Conservation (phyloP, 805 yeast species). For the Metschnikowia baotianmanensis region DNA sequence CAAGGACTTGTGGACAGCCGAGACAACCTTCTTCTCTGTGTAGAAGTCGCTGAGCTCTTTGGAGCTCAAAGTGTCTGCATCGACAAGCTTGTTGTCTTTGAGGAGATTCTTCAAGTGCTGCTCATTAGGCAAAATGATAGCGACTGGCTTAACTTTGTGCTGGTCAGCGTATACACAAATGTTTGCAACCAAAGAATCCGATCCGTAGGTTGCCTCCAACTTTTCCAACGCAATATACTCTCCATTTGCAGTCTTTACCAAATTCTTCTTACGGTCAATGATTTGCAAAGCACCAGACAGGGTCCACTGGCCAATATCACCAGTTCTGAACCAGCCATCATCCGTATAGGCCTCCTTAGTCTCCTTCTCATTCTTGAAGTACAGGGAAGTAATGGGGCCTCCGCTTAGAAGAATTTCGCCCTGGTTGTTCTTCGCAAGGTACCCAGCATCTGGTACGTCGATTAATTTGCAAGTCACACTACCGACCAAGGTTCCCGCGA, state of each 20-base stretch:
- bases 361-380: slow-evolving; percentile 80
- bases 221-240: slow-evolving; percentile 97
- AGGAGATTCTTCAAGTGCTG: slow-evolving; percentile 53
- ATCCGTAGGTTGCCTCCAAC: slow-evolving; percentile 86
- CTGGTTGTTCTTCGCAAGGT: slow-evolving; percentile 83
- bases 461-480: slow-evolving; percentile 83
- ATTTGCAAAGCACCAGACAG: slow-evolving; percentile 72
- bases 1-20: slow-evolving; percentile 56
- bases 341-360: slow-evolving; percentile 73
- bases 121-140: slow-evolving; percentile 82
- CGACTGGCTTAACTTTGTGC: slow-evolving; percentile 85
- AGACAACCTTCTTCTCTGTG: slow-evolving; percentile 53
- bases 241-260: slow-evolving; percentile 94
- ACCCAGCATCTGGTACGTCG: slow-evolving; percentile 90
- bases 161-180: slow-evolving; percentile 93
- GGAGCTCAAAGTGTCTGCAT: slow-evolving; percentile 46
- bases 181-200: slow-evolving; percentile 72
- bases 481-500: slow-evolving; percentile 81
- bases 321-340: slow-evolving; percentile 94
- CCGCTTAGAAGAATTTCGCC: slow-evolving; percentile 90
- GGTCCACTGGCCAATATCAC: slow-evolving; percentile 96
- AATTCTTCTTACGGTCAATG: slow-evolving; percentile 92
- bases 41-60: slow-evolving; percentile 48
- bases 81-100: slow-evolving; percentile 49
- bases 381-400: slow-evolving; percentile 66